Base-by-base conservation (phyloP, 208 protist genomes). In the Acanthamoeba rhysodes region DNA sequence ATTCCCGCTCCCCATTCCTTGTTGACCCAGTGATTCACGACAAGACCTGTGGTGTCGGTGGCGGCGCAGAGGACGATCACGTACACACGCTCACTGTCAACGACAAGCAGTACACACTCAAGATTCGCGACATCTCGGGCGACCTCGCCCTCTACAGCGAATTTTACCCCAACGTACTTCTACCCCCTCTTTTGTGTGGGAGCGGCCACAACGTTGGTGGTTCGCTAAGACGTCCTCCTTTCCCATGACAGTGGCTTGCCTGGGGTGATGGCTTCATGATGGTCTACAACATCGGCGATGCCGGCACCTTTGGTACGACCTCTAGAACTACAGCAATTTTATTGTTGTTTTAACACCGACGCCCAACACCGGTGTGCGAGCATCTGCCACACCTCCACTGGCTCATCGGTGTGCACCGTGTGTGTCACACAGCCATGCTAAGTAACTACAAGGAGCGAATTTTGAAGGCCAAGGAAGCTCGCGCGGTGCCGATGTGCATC, bases 231-330 rank as follows among this genome's bases (percentile, higher is more conserved):
- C 6, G 5, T 27, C 45, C 45, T 41, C 5, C 45, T n/a, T n/a
- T n/a, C 34, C 32, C 37, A 14, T 10, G 12, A 32, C 72, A 80
- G 72, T 80, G 72, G 72, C 34, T 80, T 32, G 18, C 72, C 20
- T 80, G 72, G 72, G 72, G 72, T 22, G 45, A 90, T 37, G 80
- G 80, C n/a, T 90, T 90, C 53, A 55, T 90, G 20, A 32, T 64
- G 53, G 45, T 90, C 29, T 90, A 90, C 34, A 90, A 64, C 53
- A 90, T 90, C 45, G 80, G 41, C 24, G 80, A 90, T n/a, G 80
- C 80, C 34, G 80, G 80, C n/a, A 90, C 29, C 18, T 90, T 90
- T 64, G 80, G 72, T 80, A 80, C 45, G 45, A 3, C 45, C 10
- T 50, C 45, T 14, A 1, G 45, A 50, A 48, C 4, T 48, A 7